Base-by-base conservation (phyloP, 192 early-diverging fungal species). In the Coemansia sp. region DNA sequence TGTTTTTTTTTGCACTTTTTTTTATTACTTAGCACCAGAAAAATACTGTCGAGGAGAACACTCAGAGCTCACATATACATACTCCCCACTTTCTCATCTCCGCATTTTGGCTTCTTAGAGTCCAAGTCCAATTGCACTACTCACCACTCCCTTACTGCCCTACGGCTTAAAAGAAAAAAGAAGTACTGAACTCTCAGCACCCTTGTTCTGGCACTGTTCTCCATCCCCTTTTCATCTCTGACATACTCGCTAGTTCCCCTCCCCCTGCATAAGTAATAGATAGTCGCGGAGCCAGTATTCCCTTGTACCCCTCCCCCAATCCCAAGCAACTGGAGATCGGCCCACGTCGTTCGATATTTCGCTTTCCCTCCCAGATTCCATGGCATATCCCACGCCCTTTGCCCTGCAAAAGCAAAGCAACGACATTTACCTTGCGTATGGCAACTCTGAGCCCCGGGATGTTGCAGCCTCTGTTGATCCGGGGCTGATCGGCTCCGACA, bases 361-460 rank as follows among this genome's bases (percentile, higher is more conserved):
- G 38, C 14, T 14, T 9, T 44, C 14, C 14, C 38, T 44, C 38
- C 38, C 38, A 44, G 38, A 44, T 28, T 52, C 47, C 49, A 58
- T 58, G 64, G 21, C 60, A 32, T 62, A 51, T 34, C 52, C 62
- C 34, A 41, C 67, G n/a, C 34, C 67, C 5, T 69, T 62, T 58
- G 54, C 49, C 22, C 44, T 51, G 38, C 54, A 61, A 12, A 61
- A 54, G 10, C 28, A 54, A 14, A 41, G 53, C 25, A 28, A 49
- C 34, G 61, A 70, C 62, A 58, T 70, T 41, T 57, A 70, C 62
- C 64, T 70, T 48, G 68, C 51, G 26, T 25, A 66, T 34, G 30
- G 34, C 55, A 34, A 57, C 24, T 21, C 51, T 19, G 68, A 64
- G 31, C 44, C 64, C 28, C 61, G 50, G 31, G 61, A 62, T 41